Evolutionary conservation across 2,329 filamentous ascomycete species (phyloP), one percentile per base, ranked within the genome.

Genomic region (Monilinia aucupariae): DNA sequence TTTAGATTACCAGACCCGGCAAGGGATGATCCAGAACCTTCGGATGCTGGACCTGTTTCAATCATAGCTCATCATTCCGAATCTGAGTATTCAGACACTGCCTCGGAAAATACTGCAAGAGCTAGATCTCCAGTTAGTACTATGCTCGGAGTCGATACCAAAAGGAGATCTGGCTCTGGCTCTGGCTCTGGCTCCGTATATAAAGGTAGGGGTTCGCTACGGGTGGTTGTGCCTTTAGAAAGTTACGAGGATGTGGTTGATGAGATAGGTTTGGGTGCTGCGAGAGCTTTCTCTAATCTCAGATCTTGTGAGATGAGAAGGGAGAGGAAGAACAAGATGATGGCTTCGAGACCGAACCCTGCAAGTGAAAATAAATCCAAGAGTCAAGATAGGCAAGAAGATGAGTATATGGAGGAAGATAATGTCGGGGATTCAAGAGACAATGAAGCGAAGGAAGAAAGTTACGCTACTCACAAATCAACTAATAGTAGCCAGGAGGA

Each of bases 101-200:
- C 9, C 6, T 58, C 54, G 5, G 30, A 47, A 34, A 34, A 47
- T 20, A 58, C 54, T 25, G 6, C 47, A 20, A 58, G 41, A 58
- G 54, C 54, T 34, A 58, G 54, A 45, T 58, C 54, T 58, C 54
- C 54, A 47, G 54, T 58, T 25, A 47, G 54, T 20, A 47, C 30
- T 13, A 12, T 58, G 13, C 54, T 58, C 17, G 30, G 54, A 10
- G 20, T 56, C 41, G 22, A 41, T 30, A 12, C 4, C 17, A 30
- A 20, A 8, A 20, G 41, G 20, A 8, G 20, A 43, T n/a, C 25
- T 50, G 25, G 25, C 3, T 9, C 39, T 27, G 55, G n/a, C n/a
- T n/a, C 15, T 13, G 27, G 27, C 27, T 59, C 15, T 32, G 27
- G 27, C 8, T 53, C 32, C 37, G 50, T n/a, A 17, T 15, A 10